Base-by-base conservation (phyloP, 2,329 filamentous ascomycete species). In the Colletotrichum salicis region DNA sequence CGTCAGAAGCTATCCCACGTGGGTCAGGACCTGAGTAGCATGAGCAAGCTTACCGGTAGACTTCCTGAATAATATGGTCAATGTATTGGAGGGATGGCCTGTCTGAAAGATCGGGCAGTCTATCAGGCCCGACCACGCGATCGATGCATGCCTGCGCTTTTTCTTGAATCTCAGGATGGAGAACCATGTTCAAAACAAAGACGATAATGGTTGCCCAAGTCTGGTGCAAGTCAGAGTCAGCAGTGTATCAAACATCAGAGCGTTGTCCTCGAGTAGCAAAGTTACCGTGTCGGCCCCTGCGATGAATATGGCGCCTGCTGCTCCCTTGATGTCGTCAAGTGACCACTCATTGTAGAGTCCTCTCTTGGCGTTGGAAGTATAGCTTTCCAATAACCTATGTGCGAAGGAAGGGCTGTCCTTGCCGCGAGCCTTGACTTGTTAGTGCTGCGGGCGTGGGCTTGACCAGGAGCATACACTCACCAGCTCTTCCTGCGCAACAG, bases 71-170 rank as follows among this genome's bases (percentile, higher is more conserved):
- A 15, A 72, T 70, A 15, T 71, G 62, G 67, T 72, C 70, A 33
- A 88, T 77, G 67, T 86, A 87, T 4, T 74, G 78, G 33, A 90
- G 77, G 0, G 77, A 76, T 0, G 80, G 77, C 8, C 83, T 79
- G 72, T 89, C 87, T 2, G 82, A 79, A 70, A 86, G 84, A 0
- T 76, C 80, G 1, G 87, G 87, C 1, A 89, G 77, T 7, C 87
- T 79, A 48, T 80, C 77, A 4, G 75, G 75, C 2, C 86, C 86
- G 12, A 88, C 81, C 0, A 88, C 83, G 3, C 77, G 74, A 69
- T 90, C 87, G 13, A 90, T 76, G 58, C 68, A 80, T 8, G 77
- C 78, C 72, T 84, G 83, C 0, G 84, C 86, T 73, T 87, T 88
- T 19, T 74, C 74, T 66, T 87, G 86, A 0, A 87, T 78, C 4